Conservation (phyloP, 345 rosid species). For the Erysimum cheiranthoides region DNA sequence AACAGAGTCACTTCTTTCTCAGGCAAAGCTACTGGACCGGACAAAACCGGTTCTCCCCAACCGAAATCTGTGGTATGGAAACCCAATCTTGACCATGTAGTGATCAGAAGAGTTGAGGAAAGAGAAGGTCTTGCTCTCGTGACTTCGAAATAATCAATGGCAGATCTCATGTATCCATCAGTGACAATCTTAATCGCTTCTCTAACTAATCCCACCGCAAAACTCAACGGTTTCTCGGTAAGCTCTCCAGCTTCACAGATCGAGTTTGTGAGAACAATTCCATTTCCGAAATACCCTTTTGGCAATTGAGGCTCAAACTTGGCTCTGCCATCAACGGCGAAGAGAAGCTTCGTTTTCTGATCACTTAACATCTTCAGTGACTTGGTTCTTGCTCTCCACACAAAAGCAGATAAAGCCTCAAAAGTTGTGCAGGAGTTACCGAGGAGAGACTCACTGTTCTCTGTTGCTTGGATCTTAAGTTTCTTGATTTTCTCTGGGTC, state of each 20-base stretch:
- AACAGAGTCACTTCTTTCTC: slow-evolving; percentile 89
- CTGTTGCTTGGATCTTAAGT: slow-evolving; percentile 61
- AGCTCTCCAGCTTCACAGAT: slow-evolving; percentile 73
- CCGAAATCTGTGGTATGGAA: slow-evolving; percentile 87
- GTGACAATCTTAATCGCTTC: slow-evolving; percentile 76
- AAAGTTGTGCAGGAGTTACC: slow-evolving; percentile 69
- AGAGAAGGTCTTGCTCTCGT: slow-evolving; percentile 87
- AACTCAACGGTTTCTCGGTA: slow-evolving; percentile 62
- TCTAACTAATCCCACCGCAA: slow-evolving; percentile 66
- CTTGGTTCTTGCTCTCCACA: slow-evolving; percentile 84
- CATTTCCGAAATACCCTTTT: slow-evolving; percentile 87
- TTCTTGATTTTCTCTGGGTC: slow-evolving; percentile 68
- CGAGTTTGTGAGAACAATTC: slow-evolving; percentile 77
- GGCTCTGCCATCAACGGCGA: slow-evolving; percentile 89
- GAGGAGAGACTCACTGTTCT: slow-evolving; percentile 51
- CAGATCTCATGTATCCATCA: slow-evolving; percentile 91
- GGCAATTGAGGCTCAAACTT: slow-evolving; percentile 82
- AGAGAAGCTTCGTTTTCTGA: slow-evolving; percentile 81
- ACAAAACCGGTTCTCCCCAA: slow-evolving; percentile 86
- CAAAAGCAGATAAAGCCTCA: slow-evolving; percentile 82
- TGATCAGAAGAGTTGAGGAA: slow-evolving; percentile 80
- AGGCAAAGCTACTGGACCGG: slow-evolving; percentile 89
- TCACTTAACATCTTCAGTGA: slow-evolving; percentile 65
- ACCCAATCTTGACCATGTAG: slow-evolving; percentile 86
- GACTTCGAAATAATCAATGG: slow-evolving; percentile 88